Evolutionary conservation across 2,329 filamentous ascomycete species (phyloP).

Genomic region (Paecilomyces fulvus): DNA sequence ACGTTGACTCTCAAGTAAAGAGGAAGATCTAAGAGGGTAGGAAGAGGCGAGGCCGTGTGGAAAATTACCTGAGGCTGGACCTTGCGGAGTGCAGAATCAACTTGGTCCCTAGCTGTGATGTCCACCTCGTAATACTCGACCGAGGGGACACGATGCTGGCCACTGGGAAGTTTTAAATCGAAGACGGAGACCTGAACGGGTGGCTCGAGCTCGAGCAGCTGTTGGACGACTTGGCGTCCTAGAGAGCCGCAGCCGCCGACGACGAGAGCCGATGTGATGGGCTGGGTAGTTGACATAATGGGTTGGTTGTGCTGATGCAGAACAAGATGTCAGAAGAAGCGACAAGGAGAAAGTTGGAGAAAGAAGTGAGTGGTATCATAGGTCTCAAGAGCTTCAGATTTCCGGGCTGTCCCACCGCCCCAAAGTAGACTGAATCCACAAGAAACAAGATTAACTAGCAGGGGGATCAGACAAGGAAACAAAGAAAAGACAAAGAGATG

Average conservation of each 20-base stretch:
- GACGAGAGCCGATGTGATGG: background rate
- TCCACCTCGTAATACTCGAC: slow-evolving; percentile 1
- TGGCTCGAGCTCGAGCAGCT: background rate
- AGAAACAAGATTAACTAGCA: too few relatives aligned
- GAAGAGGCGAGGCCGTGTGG: slow-evolving; percentile 4
- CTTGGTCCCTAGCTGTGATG: background rate
- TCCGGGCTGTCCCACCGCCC: too few relatives aligned
- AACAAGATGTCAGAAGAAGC: too few relatives aligned
- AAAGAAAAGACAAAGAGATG: too few relatives aligned
- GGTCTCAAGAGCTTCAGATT: too few relatives aligned
- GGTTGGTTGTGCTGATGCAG: too few relatives aligned
- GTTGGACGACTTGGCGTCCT: background rate
- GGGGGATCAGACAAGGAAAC: too few relatives aligned
- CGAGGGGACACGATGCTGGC: background rate
- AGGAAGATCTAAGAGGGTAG: slow-evolving; percentile 11
- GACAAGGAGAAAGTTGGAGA: too few relatives aligned
- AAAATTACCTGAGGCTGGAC: slow-evolving; percentile 1
- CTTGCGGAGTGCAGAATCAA: background rate
- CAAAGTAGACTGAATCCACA: too few relatives aligned
- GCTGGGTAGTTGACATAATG: too few relatives aligned
- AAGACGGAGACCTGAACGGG: background rate
- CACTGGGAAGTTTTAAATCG: background rate
- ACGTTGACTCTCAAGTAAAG: slow-evolving; percentile 8
- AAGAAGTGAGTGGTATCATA: too few relatives aligned
- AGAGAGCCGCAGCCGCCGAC: slow-evolving; percentile 1